Conservation (phyloP, 2,329 filamentous ascomycete genomes). For the Fusarium mundagurra region DNA sequence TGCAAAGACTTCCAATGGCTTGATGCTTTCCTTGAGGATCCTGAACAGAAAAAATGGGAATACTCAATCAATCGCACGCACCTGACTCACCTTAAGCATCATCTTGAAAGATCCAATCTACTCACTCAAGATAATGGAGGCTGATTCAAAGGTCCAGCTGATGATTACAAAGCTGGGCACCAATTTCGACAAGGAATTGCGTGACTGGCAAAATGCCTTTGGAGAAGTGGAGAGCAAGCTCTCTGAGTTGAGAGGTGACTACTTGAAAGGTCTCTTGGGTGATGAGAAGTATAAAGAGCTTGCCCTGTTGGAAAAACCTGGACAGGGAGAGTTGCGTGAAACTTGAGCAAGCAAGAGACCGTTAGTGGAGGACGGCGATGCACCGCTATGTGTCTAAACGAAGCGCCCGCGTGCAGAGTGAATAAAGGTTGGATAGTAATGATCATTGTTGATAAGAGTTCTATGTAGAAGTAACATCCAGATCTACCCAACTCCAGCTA, state of each 20-base stretch:
- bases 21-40: slow-evolving; percentile 3
- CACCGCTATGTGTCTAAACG: neutral
- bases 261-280: neutral
- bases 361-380: neutral
- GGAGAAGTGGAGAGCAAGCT: neutral
- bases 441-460: neutral
- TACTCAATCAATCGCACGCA: neutral
- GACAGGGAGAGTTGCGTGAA: neutral
- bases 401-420: neutral
- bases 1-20: slow-evolving; percentile 1
- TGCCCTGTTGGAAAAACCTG: neutral
- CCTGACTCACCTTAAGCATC: neutral
- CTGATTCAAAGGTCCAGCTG: neutral
- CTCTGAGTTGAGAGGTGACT: neutral
- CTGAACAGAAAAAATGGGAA: neutral
- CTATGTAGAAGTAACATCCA: neutral
- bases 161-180: slow-evolving; percentile 2
- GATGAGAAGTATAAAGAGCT: slow-evolving; percentile 3
- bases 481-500: slow-evolving; percentile 30
- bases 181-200: neutral
- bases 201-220: neutral
- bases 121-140: neutral
- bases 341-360: neutral
- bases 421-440: neutral
- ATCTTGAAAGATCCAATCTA: neutral